These are phyloP conservation scores for Neophaeococcomyces mojaviensis DNA, from an alignment of 2,329 filamentous ascomycete genomes.

Conservation along the genomic window DNA sequence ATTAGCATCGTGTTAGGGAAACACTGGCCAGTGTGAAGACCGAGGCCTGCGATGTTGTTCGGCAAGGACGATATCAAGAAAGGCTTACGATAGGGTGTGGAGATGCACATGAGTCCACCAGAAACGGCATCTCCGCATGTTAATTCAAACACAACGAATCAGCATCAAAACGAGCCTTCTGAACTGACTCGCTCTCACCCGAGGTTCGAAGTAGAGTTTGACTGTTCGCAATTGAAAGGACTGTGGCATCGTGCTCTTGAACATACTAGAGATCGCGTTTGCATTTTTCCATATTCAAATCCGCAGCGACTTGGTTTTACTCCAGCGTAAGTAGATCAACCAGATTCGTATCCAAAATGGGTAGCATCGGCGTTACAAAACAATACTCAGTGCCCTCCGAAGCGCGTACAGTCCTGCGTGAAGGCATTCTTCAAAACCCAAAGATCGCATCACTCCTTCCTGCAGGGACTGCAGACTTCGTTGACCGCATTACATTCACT, in stretches of 20 bases:
- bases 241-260: no score
- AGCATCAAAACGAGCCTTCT: not conserved
- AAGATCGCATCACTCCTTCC: slow-evolving; percentile 31
- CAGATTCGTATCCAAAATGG: slow-evolving; percentile 10
- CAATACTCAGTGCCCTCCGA: slow-evolving; percentile 25
- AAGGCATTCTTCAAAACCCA: slow-evolving; percentile 39
- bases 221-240: no score
- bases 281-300: no score
- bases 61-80: slow-evolving; percentile 48
- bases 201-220: no score
- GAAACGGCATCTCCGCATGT: not conserved
- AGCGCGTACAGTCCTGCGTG: slow-evolving; percentile 26
- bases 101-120: not conserved
- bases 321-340: not conserved
- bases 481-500: slow-evolving; percentile 34
- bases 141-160: not conserved
- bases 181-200: no score
- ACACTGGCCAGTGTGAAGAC: no score
- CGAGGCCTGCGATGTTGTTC: slow-evolving; percentile 29
- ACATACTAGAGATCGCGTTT: no score
- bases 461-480: slow-evolving; percentile 30
- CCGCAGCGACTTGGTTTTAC: not conserved
- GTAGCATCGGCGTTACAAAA: slow-evolving; percentile 12
- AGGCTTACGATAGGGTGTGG: slow-evolving; percentile 21
- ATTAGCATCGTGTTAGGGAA: no score